Evolutionary conservation across 2,329 filamentous ascomycete genomes (phyloP), one percentile per base, ranked within the genome.

Genomic region (Penicillium vulpinum): DNA sequence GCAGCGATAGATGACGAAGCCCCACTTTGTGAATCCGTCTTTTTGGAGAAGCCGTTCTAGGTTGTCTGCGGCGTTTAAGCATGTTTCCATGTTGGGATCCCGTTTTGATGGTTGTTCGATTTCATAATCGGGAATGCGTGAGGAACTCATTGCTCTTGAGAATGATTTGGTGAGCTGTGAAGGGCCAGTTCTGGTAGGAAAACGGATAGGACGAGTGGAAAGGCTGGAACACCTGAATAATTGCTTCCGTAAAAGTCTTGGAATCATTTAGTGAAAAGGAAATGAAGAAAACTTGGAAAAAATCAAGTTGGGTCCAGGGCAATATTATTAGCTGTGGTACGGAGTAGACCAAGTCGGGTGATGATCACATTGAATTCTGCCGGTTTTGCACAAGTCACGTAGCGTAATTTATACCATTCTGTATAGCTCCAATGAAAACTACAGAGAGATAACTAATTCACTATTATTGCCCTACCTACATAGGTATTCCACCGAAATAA

Each of bases 1-100:
- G 45, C 54, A 59, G 18, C 57, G 49, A 44, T 59, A 59, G 44
- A 57, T 51, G 3, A 48, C 49, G 24, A 59, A 51, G 16, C 54
- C 49, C 49, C 54, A 57, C 26, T 26, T 54, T 41, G 15, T 18
- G 40, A 58, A 55, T 16, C 38, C 21, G 29, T 62, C 51, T 13
- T 44, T n/a, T 29, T 61, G 18, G 31, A 59, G 44, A 22, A 56
- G 50, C 90, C 91, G 15, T 18, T 53, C 50, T 15, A 45, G 50
- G 21, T 13, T 16, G 40, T 53, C 50, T 10, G 50, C 41, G 18
- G 21, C 29, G 15, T 53, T 41, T 24, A 41, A 22, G 21, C n/a
- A 22, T 21, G 39, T 22, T 22, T 41, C 39, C 21, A 21, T 41
- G 5, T 21, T 41, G 39, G 39, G 39, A 41, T 41, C 39, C n/a